phyloP scores from a whole-genome alignment of 306 rosid genomes.

The Glycine tomentella region DNA sequence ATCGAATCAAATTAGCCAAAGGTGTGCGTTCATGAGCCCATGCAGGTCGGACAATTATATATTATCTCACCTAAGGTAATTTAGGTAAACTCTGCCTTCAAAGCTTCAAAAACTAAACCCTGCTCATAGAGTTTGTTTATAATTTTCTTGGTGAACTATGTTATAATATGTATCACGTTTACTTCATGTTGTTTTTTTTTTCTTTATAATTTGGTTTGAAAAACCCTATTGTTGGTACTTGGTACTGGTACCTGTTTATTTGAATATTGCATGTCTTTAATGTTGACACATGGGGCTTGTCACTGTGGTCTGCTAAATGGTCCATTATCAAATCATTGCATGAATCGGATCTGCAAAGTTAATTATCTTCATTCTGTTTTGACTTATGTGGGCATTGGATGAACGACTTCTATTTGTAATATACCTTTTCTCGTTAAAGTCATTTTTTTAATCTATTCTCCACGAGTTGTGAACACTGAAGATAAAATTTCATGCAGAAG shows the following conservation, averaged over 20 bases:
- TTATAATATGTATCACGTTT: too few species aligned
- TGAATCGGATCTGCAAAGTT: not conserved
- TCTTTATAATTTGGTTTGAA: not conserved
- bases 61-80: not conserved
- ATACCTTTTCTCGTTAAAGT: not conserved
- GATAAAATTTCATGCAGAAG: not conserved
- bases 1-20: too few species aligned
- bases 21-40: too few species aligned
- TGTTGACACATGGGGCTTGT: not conserved
- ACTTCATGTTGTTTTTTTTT: too few species aligned
- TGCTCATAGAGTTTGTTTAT: not conserved
- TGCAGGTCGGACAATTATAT: not conserved
- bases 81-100: not conserved
- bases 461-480: not conserved
- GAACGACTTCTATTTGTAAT: not conserved
- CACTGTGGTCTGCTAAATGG: not conserved
- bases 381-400: not conserved
- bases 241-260: not conserved
- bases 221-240: not conserved
- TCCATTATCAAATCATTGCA: not conserved
- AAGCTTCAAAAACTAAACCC: not conserved
- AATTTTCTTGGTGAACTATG: too few species aligned
- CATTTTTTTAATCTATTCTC: not conserved
- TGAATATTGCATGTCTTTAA: too few species aligned
- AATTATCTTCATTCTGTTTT: slow-evolving; percentile 7